Evolutionary conservation across 2,329 filamentous ascomycete species (phyloP), one percentile per base, ranked within the genome.

Genomic region (Mycosphaerella sp.): DNA sequence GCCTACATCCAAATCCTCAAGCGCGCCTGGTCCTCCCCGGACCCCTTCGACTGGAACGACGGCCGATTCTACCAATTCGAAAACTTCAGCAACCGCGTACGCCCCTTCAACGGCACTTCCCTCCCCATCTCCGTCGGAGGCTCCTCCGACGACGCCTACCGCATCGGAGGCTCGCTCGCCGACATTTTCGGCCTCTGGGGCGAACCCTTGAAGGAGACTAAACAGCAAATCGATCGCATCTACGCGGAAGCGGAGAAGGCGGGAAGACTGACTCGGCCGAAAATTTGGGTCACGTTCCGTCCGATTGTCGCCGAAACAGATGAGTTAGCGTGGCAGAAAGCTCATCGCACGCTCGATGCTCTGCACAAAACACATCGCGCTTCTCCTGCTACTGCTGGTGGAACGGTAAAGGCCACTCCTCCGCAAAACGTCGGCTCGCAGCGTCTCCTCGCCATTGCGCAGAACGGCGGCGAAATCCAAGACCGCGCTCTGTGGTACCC

Each of bases 121-220:
- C 81, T 82, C 42, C 76, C 77, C 1, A 74, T 82, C 1, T 81
- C 79, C 0, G 79, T 82, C 0, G 79, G 79, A 8, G 79, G 79
- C 0, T 81, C 78, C 0, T 81, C 78, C 0, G 73, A 76, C 14
- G 79, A 78, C 4, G 79, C 79, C 0, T 82, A 82, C 64, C 76
- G 79, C 17, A 71, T 81, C 35, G 80, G 80, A 18, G 80, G 80
- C 25, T 68, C 74, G 0, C 70, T 81, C 2, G 79, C 74, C 25
- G 80, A 83, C 55, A 83, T 83, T 59, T 82, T 82, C 55, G 80
- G 80, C 0, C 74, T 83, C 3, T 83, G 80, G 80, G 80, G 80
- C 9, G 80, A 83, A 60, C 80, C 80, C 1, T 68, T 82, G 1
- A 81, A 81, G 66, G 80, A 83, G 62, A 82, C 80, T 0, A 79